Evolutionary conservation across 768 basidiomycete genomes (phyloP), one percentile per base, ranked within the genome.

Genomic region (Lentinula edodes): DNA sequence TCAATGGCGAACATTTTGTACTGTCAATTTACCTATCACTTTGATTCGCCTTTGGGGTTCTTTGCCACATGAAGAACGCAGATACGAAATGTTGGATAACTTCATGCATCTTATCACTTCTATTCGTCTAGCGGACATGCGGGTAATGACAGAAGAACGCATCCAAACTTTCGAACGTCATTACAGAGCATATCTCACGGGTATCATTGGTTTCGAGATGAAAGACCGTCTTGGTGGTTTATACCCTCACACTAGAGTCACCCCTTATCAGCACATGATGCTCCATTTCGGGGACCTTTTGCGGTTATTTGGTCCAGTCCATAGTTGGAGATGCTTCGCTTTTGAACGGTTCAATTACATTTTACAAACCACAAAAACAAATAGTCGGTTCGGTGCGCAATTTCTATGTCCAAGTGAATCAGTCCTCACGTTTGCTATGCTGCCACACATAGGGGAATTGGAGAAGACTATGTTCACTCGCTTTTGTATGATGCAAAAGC

Each of bases 191-290:
- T 80, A 81, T 63, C 69, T 80, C 1, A 34, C 34, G 0, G 66
- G 64, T 0, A 28, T 80, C 2, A 13, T 39, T 7, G 6, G 38
- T 10, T 9, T 13, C 13, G 13, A 9, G 13, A 9, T 13, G 38
- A 13, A 13, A 8, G 23, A 23, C 23, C 23, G 23, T 23, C 23
- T 23, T 23, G 54, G 63, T 1, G 50, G 64, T 0, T 67, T 80
- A 0, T 81, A 68, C 59, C 72, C 70, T 0, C 65, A 66, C 9
- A 60, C 63, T 6, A 48, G 52, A 0, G 59, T 79, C n/a, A 62
- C 61, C 1, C 72, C 75, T 0, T 76, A 77, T 48, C 77, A 80
- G 6, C 80, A 80, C 61, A 51, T 77, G 3, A 60, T 75, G 0
- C 63, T 82, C n/a, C 80, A 81, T 64, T 63, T 79, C 18, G 62